Evolutionary conservation across 2,329 filamentous ascomycete species (phyloP).

Genomic region (Dryadomyces quercivorus): DNA sequence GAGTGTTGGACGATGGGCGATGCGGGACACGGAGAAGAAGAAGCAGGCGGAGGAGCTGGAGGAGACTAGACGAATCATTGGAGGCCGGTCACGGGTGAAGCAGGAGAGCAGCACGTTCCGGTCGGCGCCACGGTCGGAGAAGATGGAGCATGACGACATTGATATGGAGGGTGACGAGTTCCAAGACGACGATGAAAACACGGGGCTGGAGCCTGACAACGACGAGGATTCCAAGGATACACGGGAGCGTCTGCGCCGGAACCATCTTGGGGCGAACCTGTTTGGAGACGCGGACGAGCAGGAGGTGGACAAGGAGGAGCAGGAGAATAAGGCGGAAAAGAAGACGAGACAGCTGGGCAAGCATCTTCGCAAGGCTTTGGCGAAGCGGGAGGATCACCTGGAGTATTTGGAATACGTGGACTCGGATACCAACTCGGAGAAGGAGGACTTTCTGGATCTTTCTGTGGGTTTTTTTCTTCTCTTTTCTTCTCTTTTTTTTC

Average conservation of each 20-base stretch:
- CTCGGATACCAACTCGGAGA: constrained; percentile 55
- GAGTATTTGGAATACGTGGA: constrained; percentile 82
- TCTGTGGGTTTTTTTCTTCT: constrained; percentile 16
- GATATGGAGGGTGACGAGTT: constrained; percentile 63
- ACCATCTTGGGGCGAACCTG: constrained; percentile 77
- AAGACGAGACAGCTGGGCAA: constrained; percentile 65
- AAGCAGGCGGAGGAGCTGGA: constrained; percentile 48
- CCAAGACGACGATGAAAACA: constrained; percentile 76
- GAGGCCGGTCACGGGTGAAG: constrained; percentile 49
- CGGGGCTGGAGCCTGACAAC: constrained; percentile 62
- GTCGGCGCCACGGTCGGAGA: constrained; percentile 48
- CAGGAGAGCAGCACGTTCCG: constrained; percentile 54
- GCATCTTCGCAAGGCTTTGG: constrained; percentile 64
- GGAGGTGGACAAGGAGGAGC: constrained; percentile 61
- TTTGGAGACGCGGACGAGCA: constrained; percentile 61
- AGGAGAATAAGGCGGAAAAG: constrained; percentile 55
- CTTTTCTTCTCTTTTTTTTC: neutral
- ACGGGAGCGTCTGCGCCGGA: constrained; percentile 60
- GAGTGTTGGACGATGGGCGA: constrained; percentile 68
- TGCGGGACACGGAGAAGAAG: constrained; percentile 51
- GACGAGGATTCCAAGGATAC: constrained; percentile 70
- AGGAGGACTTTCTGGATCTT: constrained; percentile 19
- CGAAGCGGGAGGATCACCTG: constrained; percentile 74
- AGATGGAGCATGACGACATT: constrained; percentile 58
- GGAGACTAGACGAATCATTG: constrained; percentile 39